phyloP scores from a whole-genome alignment of 2,329 filamentous ascomycete genomes.

The Colletotrichum brevisporum region DNA sequence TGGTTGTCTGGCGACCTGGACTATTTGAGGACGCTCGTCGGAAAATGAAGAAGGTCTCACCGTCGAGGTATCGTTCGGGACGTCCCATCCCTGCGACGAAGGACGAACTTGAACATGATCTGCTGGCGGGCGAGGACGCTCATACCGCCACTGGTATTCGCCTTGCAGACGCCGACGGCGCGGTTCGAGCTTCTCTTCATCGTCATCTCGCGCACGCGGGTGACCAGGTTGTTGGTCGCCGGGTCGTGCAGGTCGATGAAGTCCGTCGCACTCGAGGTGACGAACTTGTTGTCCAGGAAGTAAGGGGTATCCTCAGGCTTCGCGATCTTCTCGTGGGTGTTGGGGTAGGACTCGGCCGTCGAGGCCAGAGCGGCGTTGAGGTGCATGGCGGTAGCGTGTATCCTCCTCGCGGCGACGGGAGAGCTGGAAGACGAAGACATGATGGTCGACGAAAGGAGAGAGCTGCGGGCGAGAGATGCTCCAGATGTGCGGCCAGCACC shows the following conservation, averaged over 20 bases:
- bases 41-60: too few relatives aligned
- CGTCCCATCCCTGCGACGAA: too few relatives aligned
- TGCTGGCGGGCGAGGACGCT: slow-evolving; percentile 82
- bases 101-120: slow-evolving; percentile 92
- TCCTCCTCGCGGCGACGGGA: slow-evolving; percentile 62
- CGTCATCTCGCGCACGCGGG: slow-evolving; percentile 86
- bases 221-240: slow-evolving; percentile 88
- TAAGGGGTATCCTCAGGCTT: slow-evolving; percentile 80
- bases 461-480: slow-evolving; percentile 45
- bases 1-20: too few relatives aligned
- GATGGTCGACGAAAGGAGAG: slow-evolving; percentile 44
- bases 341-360: slow-evolving; percentile 75
- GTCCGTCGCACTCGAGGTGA: slow-evolving; percentile 75
- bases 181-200: too few relatives aligned
- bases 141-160: slow-evolving; percentile 83
- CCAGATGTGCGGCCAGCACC: slow-evolving; percentile 52
- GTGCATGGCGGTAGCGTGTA: slow-evolving; percentile 71
- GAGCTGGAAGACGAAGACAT: slow-evolving; percentile 45
- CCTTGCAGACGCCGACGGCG: too few relatives aligned
- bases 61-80: too few relatives aligned
- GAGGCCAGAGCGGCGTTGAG: slow-evolving; percentile 68
- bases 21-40: too few relatives aligned
- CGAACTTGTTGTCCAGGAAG: slow-evolving; percentile 86
- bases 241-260: slow-evolving; percentile 88
- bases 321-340: slow-evolving; percentile 78